A percentile compares a stretch with the other conserved stretches of the same genome.
These are phyloP conservation scores for Albizia julibrissin DNA, from an alignment of 306 rosid species.

Conservation along the genomic window DNA sequence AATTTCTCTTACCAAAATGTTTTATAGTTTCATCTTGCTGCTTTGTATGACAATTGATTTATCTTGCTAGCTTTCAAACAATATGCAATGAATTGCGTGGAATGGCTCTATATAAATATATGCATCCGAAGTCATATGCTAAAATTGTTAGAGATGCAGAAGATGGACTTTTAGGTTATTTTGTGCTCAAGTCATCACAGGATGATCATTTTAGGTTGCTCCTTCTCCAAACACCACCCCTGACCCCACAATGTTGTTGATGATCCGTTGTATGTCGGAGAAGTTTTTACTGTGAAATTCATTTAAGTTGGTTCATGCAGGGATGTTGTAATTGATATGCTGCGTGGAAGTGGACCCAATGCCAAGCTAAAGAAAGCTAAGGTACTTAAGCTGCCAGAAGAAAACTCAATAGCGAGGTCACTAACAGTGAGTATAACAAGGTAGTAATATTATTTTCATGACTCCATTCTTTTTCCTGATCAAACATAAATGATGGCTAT, in stretches of 20 bases:
- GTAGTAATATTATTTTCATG: constrained; percentile 42
- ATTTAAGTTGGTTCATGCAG: constrained; percentile 52
- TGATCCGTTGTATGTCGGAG: constrained; percentile 3
- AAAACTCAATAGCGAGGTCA: constrained; percentile 61
- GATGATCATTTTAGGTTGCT: constrained; percentile 79
- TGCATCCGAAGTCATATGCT: constrained; percentile 63
- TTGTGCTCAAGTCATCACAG: constrained; percentile 65
- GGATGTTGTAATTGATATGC: constrained; percentile 76
- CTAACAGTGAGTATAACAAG: constrained; percentile 70
- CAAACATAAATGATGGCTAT: not conserved
- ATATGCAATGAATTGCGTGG: constrained; percentile 69
- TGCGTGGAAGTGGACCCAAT: constrained; percentile 59
- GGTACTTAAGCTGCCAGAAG: constrained; percentile 64
- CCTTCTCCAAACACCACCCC: not conserved
- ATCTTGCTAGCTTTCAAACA: constrained; percentile 70
- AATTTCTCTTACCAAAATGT: not conserved
- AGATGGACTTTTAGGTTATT: constrained; percentile 57
- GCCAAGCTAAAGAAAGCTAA: constrained; percentile 74
- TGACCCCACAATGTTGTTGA: not conserved
- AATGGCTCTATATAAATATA: constrained; percentile 50
- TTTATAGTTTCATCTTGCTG: constrained; percentile 15
- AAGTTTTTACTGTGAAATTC: not conserved
- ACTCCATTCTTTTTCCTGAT: not conserved
- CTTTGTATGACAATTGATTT: constrained; percentile 32
- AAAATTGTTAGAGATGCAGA: constrained; percentile 65